Conservation (phyloP, 495 filamentous ascomycete genomes). For the Glonium stellatum region DNA sequence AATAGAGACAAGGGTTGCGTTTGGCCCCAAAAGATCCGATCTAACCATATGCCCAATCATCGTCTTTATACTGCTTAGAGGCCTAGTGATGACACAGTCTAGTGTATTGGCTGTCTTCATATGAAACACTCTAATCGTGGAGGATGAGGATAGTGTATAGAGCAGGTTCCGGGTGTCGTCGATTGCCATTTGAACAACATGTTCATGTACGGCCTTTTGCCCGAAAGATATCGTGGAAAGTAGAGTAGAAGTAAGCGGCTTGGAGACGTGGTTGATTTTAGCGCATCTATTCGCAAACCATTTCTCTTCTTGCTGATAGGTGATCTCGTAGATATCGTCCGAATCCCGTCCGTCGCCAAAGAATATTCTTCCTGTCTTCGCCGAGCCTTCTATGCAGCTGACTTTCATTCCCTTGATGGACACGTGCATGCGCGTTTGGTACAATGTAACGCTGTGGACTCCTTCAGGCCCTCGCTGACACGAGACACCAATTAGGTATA, state of each 20-base stretch:
- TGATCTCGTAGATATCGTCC: conserved; percentile 86
- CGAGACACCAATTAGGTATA: conserved; percentile 75
- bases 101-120: conserved; percentile 53
- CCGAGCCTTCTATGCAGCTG: conserved; percentile 67
- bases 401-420: conserved; percentile 65
- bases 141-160: conserved; percentile 80
- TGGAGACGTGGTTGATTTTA: conserved; percentile 78
- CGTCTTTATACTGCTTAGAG: conserved; percentile 47
- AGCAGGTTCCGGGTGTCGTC: conserved; percentile 83
- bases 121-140: conserved; percentile 80
- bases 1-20: conserved; percentile 66
- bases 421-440: conserved; percentile 74
- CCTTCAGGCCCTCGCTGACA: conserved; percentile 55
- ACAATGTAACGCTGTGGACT: conserved; percentile 63
- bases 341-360: conserved; percentile 59
- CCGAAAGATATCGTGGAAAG: conserved; percentile 47
- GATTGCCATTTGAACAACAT: conserved; percentile 66
- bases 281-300: conserved; percentile 83
- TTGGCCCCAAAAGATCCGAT: conserved; percentile 58
- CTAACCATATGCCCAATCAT: conserved; percentile 77
- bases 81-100: conserved; percentile 50
- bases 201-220: conserved; percentile 46
- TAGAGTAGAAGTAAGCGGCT: conserved; percentile 63
- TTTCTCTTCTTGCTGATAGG: conserved; percentile 91
- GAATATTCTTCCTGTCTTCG: conserved; percentile 78